Conservation (phyloP, 169 alveolate genomes). For the Plasmodium coatneyi region DNA sequence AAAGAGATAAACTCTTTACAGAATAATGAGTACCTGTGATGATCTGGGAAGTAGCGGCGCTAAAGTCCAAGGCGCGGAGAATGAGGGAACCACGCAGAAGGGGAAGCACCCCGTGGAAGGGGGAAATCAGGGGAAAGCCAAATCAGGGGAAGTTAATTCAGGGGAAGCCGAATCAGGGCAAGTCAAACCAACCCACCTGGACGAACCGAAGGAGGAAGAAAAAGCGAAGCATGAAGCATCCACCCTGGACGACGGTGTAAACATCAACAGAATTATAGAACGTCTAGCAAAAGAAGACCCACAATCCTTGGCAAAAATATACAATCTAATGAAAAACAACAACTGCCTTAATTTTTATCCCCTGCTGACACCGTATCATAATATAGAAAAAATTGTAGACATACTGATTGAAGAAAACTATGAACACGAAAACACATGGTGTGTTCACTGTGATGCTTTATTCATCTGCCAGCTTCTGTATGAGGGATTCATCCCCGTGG, state of each 20-base stretch:
- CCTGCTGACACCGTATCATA: slow-evolving; percentile 75
- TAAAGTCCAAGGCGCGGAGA: not conserved
- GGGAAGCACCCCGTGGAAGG: not conserved
- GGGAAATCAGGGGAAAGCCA: not conserved
- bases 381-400: slow-evolving; percentile 45
- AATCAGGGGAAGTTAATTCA: not conserved
- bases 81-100: not conserved
- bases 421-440: slow-evolving; percentile 81
- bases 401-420: slow-evolving; percentile 33
- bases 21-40: not conserved
- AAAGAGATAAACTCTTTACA: not conserved
- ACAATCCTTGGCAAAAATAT: slow-evolving; percentile 9
- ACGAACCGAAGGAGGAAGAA: not conserved
- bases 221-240: not conserved
- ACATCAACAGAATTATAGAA: slow-evolving; percentile 14
- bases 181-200: not conserved
- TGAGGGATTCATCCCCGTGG: slow-evolving; percentile 82
- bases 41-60: not conserved
- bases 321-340: slow-evolving; percentile 10
- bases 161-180: no score
- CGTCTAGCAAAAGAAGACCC: slow-evolving; percentile 26
- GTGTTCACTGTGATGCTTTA: slow-evolving; percentile 78
- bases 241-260: slow-evolving; percentile 30
- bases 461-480: slow-evolving; percentile 74
- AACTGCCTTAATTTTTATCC: slow-evolving; percentile 67